Evolutionary conservation across 345 rosid species (phyloP).

Genomic region (Abelmoschus esculentus): DNA sequence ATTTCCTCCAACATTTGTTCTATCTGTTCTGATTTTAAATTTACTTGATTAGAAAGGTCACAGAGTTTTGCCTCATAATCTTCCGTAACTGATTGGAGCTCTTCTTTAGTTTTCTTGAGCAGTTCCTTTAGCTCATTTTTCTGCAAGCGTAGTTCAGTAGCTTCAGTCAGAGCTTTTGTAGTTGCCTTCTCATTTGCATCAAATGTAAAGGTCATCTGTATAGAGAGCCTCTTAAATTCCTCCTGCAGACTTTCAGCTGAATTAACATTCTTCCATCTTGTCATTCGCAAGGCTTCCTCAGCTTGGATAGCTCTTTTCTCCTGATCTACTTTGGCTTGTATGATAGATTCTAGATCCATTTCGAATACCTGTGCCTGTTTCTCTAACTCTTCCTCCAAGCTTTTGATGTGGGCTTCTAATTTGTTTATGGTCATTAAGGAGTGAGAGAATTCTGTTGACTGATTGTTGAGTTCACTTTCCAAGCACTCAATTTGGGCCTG

Average conservation of each 20-base stretch:
- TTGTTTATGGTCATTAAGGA: slow-evolving; percentile 43
- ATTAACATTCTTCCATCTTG: slow-evolving; percentile 61
- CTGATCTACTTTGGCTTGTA: slow-evolving; percentile 52
- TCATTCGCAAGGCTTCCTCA: slow-evolving; percentile 62
- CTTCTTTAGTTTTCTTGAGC: slow-evolving; percentile 50
- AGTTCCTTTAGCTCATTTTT: slow-evolving; percentile 55
- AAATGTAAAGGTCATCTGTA: slow-evolving; percentile 71
- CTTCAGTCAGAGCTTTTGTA: slow-evolving; percentile 65
- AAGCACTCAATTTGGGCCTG: slow-evolving; percentile 35
- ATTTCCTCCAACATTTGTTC: slow-evolving; percentile 36
- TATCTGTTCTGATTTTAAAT: slow-evolving; percentile 35
- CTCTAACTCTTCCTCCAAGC: slow-evolving; percentile 67
- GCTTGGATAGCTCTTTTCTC: slow-evolving; percentile 82
- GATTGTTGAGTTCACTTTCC: slow-evolving; percentile 42
- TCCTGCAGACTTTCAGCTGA: slow-evolving; percentile 79
- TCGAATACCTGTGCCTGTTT: slow-evolving; percentile 50
- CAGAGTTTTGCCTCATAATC: slow-evolving; percentile 44
- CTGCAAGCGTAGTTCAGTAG: slow-evolving; percentile 46
- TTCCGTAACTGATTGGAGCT: slow-evolving; percentile 35
- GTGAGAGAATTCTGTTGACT: slow-evolving; percentile 34
- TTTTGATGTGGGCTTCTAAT: slow-evolving; percentile 40
- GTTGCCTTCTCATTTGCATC: slow-evolving; percentile 83
- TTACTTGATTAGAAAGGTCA: slow-evolving; percentile 39
- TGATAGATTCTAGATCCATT: slow-evolving; percentile 54
- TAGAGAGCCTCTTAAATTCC: slow-evolving; percentile 63